These are phyloP conservation scores for Myxozyma kluyveri DNA, from an alignment of 805 yeast genomes.

Conservation along the genomic window DNA sequence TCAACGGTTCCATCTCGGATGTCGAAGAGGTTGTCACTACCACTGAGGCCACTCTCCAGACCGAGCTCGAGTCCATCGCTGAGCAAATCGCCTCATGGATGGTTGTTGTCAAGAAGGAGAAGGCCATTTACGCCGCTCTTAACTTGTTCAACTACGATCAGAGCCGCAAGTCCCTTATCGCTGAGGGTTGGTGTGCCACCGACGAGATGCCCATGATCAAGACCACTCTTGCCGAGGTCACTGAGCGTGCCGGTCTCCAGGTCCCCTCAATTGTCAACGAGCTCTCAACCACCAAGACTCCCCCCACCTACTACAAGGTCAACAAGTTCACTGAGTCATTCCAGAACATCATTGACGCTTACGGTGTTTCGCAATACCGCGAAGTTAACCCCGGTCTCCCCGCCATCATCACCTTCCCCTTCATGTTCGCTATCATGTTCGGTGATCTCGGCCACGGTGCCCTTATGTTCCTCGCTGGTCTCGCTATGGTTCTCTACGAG, in stretches of 20 bases:
- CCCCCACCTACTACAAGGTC: conserved; percentile 94
- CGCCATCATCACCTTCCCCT: conserved; percentile 92
- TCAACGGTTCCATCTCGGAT: conserved; percentile 52
- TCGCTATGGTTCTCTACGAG: conserved; percentile 70
- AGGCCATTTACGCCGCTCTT: conserved; percentile 73
- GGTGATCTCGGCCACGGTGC: conserved; percentile 98
- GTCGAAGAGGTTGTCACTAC: conserved; percentile 60
- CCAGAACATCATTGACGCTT: conserved; percentile 91
- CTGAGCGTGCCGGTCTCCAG: conserved; percentile 49
- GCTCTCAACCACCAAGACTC: conserved; percentile 75
- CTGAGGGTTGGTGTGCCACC: conserved; percentile 96
- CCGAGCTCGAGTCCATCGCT: conserved; percentile 78
- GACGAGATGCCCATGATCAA: conserved; percentile 68
- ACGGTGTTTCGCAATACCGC: conserved; percentile 87
- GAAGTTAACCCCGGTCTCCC: conserved; percentile 97
- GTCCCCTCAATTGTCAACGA: conserved; percentile 50
- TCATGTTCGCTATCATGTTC: conserved; percentile 98
- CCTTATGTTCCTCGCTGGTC: conserved; percentile 71
- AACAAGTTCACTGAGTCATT: conserved; percentile 92
- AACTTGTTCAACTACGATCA: conserved; percentile 78
- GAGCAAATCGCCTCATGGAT: conserved; percentile 75
- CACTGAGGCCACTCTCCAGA: conserved; percentile 64
- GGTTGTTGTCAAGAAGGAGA: conserved; percentile 68
- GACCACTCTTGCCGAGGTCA: conserved; percentile 60
- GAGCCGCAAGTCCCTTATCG: conserved; percentile 79